These are phyloP conservation scores for Sphaerulina vaccinii DNA, from an alignment of 2,329 filamentous ascomycete genomes.

Conservation along the genomic window DNA sequence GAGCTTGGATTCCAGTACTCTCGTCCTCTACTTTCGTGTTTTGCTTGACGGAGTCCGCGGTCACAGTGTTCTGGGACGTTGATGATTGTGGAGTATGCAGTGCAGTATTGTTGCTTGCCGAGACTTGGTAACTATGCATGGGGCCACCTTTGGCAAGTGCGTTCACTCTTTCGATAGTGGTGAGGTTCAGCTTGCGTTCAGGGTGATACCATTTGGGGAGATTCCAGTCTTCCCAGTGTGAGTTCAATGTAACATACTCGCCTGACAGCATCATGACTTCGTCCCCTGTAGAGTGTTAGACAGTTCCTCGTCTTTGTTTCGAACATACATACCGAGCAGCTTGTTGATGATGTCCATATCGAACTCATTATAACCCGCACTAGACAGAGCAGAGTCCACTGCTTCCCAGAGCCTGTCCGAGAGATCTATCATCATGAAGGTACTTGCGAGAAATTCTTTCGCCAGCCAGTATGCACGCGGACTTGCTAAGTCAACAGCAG, in stretches of 20 bases:
- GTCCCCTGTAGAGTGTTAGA: constrained; percentile 14
- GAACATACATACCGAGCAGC: constrained; percentile 20
- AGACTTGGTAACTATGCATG: not conserved
- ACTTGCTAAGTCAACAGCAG: constrained; percentile 30
- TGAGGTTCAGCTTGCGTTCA: constrained; percentile 16
- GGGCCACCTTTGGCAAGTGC: constrained; percentile 2
- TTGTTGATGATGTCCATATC: constrained; percentile 37
- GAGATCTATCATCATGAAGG: constrained; percentile 33
- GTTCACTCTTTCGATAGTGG: constrained; percentile 21
- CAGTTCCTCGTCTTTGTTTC: not conserved
- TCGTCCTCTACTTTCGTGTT: no score
- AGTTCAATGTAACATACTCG: constrained; percentile 31
- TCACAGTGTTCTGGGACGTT: no score
- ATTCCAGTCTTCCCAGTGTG: constrained; percentile 37
- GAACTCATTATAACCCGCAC: constrained; percentile 26
- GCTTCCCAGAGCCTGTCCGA: constrained; percentile 30
- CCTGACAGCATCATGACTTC: constrained; percentile 33
- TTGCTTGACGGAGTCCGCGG: not conserved
- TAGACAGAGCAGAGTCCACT: constrained; percentile 24
- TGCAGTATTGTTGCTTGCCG: not conserved
- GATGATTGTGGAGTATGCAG: not conserved
- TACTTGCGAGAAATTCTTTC: constrained; percentile 31
- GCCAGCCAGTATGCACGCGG: constrained; percentile 34
- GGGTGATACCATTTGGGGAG: constrained; percentile 32
- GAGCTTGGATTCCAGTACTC: not conserved